Evolutionary conservation across 495 filamentous ascomycete species (phyloP), one percentile per base, ranked within the genome.

Genomic region (Letharia columbiana): DNA sequence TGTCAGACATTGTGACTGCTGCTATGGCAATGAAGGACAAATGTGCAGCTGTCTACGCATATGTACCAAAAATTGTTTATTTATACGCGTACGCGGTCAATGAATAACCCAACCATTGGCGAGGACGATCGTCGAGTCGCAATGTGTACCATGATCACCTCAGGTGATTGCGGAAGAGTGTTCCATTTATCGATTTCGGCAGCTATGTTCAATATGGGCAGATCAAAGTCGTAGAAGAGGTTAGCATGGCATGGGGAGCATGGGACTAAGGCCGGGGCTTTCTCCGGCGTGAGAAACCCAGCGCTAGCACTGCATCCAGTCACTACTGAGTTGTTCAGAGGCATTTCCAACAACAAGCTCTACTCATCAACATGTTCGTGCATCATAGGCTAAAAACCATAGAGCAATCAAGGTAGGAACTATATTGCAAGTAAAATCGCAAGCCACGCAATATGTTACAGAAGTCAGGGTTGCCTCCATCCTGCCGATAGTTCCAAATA

Each of bases 1-100:
- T 20, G 2, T 65, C 33, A 18, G 56, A 54, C 63, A 65, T 60
- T 9, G 39, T 54, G 62, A 37, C 23, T 28, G 23, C 23, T 28
- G 18, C 5, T 57, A 9, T 13, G 41, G n/a, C n/a, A 12, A 23
- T 23, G n/a, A 23, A 50, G n/a, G 47, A 23, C 10, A 6, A 28
- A 28, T 50, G n/a, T 50, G n/a, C 47, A 50, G 9, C 13, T 44
- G 15, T 44, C 6, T 15, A 44, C 18, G 18, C 2, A 44, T 4
- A 18, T 44, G 42, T 44, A 17, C 15, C 42, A 3, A 44, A 8
- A 6, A 2, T 44, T 15, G 15, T 15, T 33, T 17, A 54, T 31
- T 33, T 12, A 54, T 31, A 54, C 28, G 3, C 28, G 13, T 52
- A 52, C 49, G 18, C 49, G n/a, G 49, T 52, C n/a, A 28, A 52